Base-by-base conservation (phyloP, 1,284 basidiomycete species). In the Boletus sp. region DNA sequence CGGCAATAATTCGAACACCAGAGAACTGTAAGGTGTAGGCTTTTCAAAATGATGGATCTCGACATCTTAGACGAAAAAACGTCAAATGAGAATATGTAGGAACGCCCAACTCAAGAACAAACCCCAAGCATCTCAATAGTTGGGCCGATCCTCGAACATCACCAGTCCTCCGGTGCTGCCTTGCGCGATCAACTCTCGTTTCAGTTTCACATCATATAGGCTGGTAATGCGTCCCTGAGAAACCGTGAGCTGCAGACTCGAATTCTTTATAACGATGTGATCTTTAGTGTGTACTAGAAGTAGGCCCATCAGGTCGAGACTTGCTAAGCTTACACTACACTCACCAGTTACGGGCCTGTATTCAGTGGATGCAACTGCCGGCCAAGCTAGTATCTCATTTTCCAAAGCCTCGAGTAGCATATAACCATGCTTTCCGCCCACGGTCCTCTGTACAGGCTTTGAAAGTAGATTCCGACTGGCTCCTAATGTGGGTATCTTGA, bases 41-140 rank as follows among this genome's bases (percentile, higher is more conserved):
- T 90, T 96, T 78, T 98, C 93, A n/a, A 98, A 80, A 73, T 97
- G 94, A 76, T 96, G 94, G 43, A 95, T 85, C 73, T 98, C 96
- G 59, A 97, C 94, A 76, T 98, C 95, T 96, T 23, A 19, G 19
- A 52, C 30, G 51, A 55, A 56, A 6, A 28, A 49, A 38, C 17
- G 51, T 50, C 49, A 25, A 43, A 25, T 17, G 17, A 48, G 40
- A 16, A 11, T 6, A 44, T 2, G 4, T 14, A n/a, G 46, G 16
- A 40, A 47, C 4, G 23, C 23, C 16, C 17, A 13, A 48, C 23
- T 25, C 17, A 46, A 35, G 44, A 27, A 68, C 80, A 13, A 67
- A 91, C 90, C 90, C 90, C 89, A 92, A 23, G 90, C 90, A 76
- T 93, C 89, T 90, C 91, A 94, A 68, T 90, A 93, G 65, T 91